Evolutionary conservation across 176 grass and related monocot genomes (phyloP).

Genomic region (Lolium perenne): DNA sequence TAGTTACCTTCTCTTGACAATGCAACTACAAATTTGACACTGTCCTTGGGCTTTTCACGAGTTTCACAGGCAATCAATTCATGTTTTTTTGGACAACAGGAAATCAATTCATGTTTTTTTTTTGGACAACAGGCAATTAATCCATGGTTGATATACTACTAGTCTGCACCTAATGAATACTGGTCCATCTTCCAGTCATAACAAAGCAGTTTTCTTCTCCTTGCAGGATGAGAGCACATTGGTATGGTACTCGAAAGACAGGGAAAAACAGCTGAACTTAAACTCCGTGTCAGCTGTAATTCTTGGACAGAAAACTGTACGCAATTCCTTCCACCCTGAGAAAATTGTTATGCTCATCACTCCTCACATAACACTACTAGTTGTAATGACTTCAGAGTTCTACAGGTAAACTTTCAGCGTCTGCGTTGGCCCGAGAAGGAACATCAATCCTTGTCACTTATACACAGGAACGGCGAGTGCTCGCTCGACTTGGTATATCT

Average conservation of each 20-base stretch:
- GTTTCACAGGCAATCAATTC: not conserved
- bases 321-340: conserved; percentile 9
- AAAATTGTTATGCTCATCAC: not conserved
- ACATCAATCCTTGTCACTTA: conserved; percentile 79
- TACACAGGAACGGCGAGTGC: conserved; percentile 71
- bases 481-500: conserved; percentile 88
- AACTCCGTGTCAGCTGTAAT: conserved; percentile 65
- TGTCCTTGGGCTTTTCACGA: not conserved
- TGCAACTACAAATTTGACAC: not conserved
- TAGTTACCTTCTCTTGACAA: not conserved
- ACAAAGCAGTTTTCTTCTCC: not conserved
- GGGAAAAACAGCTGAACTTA: conserved; percentile 76
- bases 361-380: not conserved
- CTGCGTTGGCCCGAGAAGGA: conserved; percentile 77
- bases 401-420: conserved; percentile 82
- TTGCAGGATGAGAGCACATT: conserved; percentile 88
- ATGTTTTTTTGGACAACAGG: not conserved
- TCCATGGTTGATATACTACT: not conserved
- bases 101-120: not conserved
- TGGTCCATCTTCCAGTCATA: conserved; percentile 5
- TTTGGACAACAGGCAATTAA: not conserved
- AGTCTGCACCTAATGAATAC: not conserved
- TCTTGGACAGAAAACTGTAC: conserved; percentile 88
- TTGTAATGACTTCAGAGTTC: conserved; percentile 44
- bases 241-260: conserved; percentile 86